Evolutionary conservation across 1,284 basidiomycete genomes (phyloP), one percentile per base, ranked within the genome.

Genomic region (Papiliotrema terrestris): DNA sequence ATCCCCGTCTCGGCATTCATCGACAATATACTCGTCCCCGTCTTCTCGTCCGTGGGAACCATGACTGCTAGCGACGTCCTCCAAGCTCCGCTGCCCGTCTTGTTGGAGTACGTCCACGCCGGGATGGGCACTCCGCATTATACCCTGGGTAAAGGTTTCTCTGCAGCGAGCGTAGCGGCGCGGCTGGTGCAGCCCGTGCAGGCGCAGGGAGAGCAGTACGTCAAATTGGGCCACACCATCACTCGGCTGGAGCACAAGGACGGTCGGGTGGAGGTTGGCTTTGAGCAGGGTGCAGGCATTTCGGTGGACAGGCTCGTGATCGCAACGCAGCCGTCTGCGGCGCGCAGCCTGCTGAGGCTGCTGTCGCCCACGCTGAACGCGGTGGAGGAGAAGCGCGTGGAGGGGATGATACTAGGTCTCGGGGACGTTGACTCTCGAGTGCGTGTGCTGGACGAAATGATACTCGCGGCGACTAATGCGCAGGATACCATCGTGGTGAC

Each of bases 11-110:
- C 17, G 8, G 15, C 25, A 8, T 87, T 87, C 66, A 77, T 82
- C 3, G 67, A 77, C 3, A 78, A 79, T 20, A 75, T 88, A 0
- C 68, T 88, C 47, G 63, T 84, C 1, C 85, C 86, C 0, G 70
- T 88, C 43, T 87, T 87, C 66, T 86, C 85, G n/a, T 85, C 84
- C 0, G 83, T 89, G 1, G 86, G 85, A 52, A 88, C 87, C 0
- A 75, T 75, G 73, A 70, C 73, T 0, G 52, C 55, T 1, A 17
- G 51, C 6, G 73, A 74, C 49, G 66, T 74, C 35, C 61, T 57
- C 52, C 19, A 49, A 1, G 63, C 69, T 1, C 70, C 68, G 2
- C 58, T 67, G 4, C 44, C 53, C 19, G 41, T 52, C 2, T 35
- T 75, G 23, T 58, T 74, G 13, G 71, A 71, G 37, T 75, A 75